Percentiles rank a stretch among this genome's conserved stretches.
Evolutionary conservation across 2,329 filamentous ascomycete genomes (phyloP).

Genomic region (Polychaeton citri): DNA sequence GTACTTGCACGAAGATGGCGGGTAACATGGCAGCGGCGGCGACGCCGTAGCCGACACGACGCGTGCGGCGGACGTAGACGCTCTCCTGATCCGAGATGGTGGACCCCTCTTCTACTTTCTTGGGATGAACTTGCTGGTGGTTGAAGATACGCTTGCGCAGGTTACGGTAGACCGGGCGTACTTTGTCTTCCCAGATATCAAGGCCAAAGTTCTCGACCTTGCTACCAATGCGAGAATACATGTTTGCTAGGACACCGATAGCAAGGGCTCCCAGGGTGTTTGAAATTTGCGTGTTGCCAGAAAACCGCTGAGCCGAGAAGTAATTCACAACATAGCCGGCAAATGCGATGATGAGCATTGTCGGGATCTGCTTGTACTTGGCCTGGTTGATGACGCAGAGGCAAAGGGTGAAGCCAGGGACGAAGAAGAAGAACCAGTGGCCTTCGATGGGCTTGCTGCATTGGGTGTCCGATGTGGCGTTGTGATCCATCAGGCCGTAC

Average conservation of each 20-base stretch:
- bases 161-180: slow-evolving; percentile 27
- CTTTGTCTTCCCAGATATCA: slow-evolving; percentile 39
- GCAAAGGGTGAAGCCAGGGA: slow-evolving; percentile 58
- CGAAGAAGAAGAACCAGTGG: slow-evolving; percentile 55
- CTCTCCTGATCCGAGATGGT: slow-evolving; percentile 13
- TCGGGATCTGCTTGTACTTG: slow-evolving; percentile 63
- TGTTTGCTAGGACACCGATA: slow-evolving; percentile 64
- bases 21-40: slow-evolving; percentile 77
- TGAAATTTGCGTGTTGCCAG: slow-evolving; percentile 58
- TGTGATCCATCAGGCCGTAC: slow-evolving; percentile 34
- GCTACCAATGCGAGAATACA: slow-evolving; percentile 58
- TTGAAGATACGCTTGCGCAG: slow-evolving; percentile 19
- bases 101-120: slow-evolving; percentile 15
- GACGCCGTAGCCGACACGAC: slow-evolving; percentile 55
- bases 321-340: slow-evolving; percentile 65
- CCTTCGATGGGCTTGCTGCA: slow-evolving; percentile 36
- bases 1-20: slow-evolving; percentile 63
- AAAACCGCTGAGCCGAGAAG: slow-evolving; percentile 54
- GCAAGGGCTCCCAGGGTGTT: slow-evolving; percentile 66
- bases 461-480: slow-evolving; percentile 30
- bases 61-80: slow-evolving; percentile 19
- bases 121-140: slow-evolving; percentile 12
- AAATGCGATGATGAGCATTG: slow-evolving; percentile 62
- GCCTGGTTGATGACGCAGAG: slow-evolving; percentile 71
- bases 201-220: slow-evolving; percentile 43